Conservation (phyloP, 345 rosid genomes). For the Eucalyptus cloeziana region DNA sequence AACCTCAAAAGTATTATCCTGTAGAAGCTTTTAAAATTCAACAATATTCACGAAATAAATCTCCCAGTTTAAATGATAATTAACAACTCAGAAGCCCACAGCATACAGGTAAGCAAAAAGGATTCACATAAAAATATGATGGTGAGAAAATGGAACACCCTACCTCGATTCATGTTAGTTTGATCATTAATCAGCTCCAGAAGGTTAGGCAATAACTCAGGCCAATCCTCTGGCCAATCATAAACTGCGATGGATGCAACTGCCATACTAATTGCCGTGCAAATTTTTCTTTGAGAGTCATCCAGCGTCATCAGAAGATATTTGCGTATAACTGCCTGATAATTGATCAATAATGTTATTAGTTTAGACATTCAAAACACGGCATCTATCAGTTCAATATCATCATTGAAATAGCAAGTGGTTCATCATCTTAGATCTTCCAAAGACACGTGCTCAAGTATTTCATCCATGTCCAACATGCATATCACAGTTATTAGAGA, state of each 20-base stretch:
- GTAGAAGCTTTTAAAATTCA: not conserved
- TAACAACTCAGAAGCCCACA: not conserved
- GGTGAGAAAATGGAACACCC: not conserved
- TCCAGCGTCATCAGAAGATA: conserved; percentile 61
- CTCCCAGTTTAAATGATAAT: not conserved
- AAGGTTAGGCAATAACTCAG: conserved; percentile 70
- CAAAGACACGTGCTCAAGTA: not conserved
- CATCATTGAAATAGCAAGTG: not conserved
- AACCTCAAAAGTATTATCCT: not conserved
- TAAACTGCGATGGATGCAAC: conserved; percentile 60
- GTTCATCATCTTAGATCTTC: not conserved
- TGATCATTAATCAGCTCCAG: conserved; percentile 56
- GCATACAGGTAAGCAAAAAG: not conserved
- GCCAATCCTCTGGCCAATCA: conserved; percentile 98
- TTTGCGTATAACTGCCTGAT: conserved; percentile 64
- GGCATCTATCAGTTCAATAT: not conserved
- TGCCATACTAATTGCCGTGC: conserved; percentile 85
- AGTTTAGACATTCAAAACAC: not conserved
- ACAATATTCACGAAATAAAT: not conserved
- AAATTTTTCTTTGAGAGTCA: conserved; percentile 70
- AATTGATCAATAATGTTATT: not conserved
- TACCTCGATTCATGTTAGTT: conserved; percentile 58
- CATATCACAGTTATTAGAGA: not conserved
- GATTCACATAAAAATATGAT: not conserved
- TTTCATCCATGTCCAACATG: not conserved